Percentiles rank a stretch among this genome's conserved stretches.
Evolutionary conservation across 208 protist genomes (phyloP).

Genomic region (Leishmania guyanensis): DNA sequence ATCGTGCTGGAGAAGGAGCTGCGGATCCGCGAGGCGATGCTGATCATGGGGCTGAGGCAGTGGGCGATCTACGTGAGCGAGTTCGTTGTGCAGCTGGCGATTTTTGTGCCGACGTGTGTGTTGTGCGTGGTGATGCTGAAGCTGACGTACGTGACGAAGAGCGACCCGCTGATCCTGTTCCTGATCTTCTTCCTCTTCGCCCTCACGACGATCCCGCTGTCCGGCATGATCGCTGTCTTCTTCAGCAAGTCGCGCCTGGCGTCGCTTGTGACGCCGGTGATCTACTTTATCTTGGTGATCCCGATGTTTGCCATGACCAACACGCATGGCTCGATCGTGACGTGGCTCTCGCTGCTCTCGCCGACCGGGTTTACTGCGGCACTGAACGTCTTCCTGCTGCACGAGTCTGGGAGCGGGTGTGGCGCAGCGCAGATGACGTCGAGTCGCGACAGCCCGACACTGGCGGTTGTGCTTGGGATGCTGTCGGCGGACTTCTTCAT

Average conservation of each 20-base stretch:
- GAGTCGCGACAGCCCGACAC: slow-evolving; percentile 22
- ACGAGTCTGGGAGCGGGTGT: slow-evolving; percentile 37
- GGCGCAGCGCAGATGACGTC: slow-evolving; percentile 24
- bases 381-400: slow-evolving; percentile 36
- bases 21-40: slow-evolving; percentile 74
- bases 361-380: slow-evolving; percentile 44
- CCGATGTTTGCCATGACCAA: slow-evolving; percentile 36
- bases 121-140: slow-evolving; percentile 46
- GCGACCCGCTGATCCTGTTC: slow-evolving; percentile 47
- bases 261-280: slow-evolving; percentile 57
- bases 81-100: slow-evolving; percentile 22
- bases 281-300: slow-evolving; percentile 50
- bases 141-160: slow-evolving; percentile 41
- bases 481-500: slow-evolving; percentile 46
- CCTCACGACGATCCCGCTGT: slow-evolving; percentile 46
- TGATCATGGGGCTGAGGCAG: slow-evolving; percentile 82
- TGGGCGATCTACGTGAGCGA: slow-evolving; percentile 53
- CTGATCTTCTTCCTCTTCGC: slow-evolving; percentile 59
- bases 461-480: slow-evolving; percentile 21
- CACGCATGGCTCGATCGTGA: slow-evolving; percentile 24
- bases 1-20: slow-evolving; percentile 84
- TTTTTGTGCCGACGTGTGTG: slow-evolving; percentile 44
- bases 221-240: slow-evolving; percentile 48
- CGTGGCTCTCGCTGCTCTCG: slow-evolving; percentile 41
- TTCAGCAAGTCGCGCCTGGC: slow-evolving; percentile 72